Evolutionary conservation across 306 rosid genomes (phyloP).

Genomic region (Acacia crassicarpa): DNA sequence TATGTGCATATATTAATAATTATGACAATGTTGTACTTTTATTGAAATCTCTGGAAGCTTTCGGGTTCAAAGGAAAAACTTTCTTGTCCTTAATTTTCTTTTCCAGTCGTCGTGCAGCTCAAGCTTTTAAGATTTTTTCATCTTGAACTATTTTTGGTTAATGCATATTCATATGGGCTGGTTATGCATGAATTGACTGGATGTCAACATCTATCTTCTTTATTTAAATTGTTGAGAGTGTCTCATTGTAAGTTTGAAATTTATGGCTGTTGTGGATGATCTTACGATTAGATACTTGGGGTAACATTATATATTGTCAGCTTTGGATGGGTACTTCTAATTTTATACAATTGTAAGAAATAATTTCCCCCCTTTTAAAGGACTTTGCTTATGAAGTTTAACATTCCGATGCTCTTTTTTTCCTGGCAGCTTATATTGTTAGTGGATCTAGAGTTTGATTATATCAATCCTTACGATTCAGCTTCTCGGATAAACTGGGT

Average conservation of each 20-base stretch:
- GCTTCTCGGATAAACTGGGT: conserved; percentile 68
- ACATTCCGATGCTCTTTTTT: conserved; percentile 2
- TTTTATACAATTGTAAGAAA: conserved; percentile 3
- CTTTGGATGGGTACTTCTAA: background rate
- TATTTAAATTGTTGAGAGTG: background rate
- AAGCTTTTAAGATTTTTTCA: background rate
- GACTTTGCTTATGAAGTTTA: background rate
- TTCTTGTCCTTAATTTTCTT: background rate
- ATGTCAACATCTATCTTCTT: background rate
- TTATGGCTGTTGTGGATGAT: background rate
- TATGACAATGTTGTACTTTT: background rate
- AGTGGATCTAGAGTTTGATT: conserved; percentile 88
- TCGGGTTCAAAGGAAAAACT: background rate
- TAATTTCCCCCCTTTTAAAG: background rate
- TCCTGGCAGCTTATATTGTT: conserved; percentile 83
- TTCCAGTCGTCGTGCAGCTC: background rate
- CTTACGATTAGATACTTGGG: background rate
- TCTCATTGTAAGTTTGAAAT: background rate
- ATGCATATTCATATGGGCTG: background rate
- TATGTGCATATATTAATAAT: background rate
- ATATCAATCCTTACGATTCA: conserved; percentile 89
- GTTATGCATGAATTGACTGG: too few relatives aligned
- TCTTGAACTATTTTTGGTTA: background rate
- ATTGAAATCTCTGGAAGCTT: background rate
- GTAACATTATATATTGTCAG: background rate